phyloP scores from a whole-genome alignment of 768 basidiomycete species.

The Pisolithus tinctorius region DNA sequence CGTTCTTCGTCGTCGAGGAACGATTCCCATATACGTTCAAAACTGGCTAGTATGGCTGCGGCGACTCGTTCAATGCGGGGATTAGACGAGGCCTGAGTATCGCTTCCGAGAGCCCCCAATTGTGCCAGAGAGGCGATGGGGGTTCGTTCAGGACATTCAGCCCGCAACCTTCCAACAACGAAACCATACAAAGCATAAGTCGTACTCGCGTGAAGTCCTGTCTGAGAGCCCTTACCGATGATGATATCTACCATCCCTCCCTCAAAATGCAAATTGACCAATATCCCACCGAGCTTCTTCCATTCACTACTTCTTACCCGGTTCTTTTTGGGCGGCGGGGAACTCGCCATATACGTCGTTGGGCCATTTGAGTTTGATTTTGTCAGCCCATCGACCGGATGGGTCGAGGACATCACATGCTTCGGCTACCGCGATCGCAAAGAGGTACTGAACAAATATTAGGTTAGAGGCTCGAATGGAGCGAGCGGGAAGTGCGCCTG shows the following conservation, averaged over 20 bases:
- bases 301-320: slow-evolving; percentile 28
- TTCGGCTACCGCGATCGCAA: slow-evolving; percentile 82
- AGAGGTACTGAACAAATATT: slow-evolving; percentile 92
- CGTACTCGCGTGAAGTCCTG: neutral
- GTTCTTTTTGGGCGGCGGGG: slow-evolving; percentile 31
- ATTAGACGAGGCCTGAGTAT: neutral
- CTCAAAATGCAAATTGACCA: slow-evolving; percentile 84
- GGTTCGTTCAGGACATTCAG: slow-evolving; percentile 75
- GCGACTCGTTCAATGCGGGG: slow-evolving; percentile 70
- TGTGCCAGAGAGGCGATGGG: slow-evolving; percentile 82
- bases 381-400: slow-evolving; percentile 37
- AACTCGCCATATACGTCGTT: slow-evolving; percentile 85
- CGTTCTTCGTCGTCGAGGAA: slow-evolving; percentile 48
- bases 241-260: slow-evolving; percentile 68
- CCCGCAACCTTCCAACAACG: slow-evolving; percentile 61
- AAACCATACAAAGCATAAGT: neutral
- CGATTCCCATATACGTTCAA: slow-evolving; percentile 70
- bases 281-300: slow-evolving; percentile 85
- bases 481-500: neutral
- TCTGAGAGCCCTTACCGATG: slow-evolving; percentile 51
- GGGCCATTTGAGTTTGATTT: slow-evolving; percentile 89
- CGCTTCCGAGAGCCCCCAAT: slow-evolving; percentile 36
- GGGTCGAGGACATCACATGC: slow-evolving; percentile 62
- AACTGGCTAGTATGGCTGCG: slow-evolving; percentile 67
- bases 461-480: slow-evolving; percentile 44